Evolutionary conservation across 2,329 filamentous ascomycete species (phyloP).

Genomic region (Fusarium xyrophilum): DNA sequence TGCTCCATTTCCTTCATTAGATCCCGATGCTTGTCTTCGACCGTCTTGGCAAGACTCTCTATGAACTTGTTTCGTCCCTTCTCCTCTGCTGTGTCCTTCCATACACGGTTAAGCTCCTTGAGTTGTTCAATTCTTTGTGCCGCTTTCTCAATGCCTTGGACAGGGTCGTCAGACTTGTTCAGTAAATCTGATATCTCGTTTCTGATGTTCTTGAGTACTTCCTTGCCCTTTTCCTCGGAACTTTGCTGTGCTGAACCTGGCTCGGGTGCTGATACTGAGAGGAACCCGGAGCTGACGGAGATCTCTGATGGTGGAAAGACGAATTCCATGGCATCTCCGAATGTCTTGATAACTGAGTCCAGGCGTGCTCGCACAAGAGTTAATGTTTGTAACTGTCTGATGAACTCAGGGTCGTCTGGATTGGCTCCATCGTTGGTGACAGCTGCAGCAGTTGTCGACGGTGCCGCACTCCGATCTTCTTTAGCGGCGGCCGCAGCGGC

Average conservation of each 20-base stretch:
- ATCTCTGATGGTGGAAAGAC: constrained; percentile 87
- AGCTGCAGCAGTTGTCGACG: constrained; percentile 33
- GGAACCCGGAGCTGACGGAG: constrained; percentile 82
- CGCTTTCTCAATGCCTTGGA: constrained; percentile 76
- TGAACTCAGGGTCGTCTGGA: constrained; percentile 67
- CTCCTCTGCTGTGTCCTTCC: constrained; percentile 96
- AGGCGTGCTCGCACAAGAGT: constrained; percentile 83
- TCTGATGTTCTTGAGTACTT: constrained; percentile 73
- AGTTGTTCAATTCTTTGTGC: constrained; percentile 77
- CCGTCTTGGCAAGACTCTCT: constrained; percentile 78
- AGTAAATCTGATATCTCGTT: constrained; percentile 76
- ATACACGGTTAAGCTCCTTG: constrained; percentile 77
- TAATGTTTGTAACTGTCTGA: constrained; percentile 81
- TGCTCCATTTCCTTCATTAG: constrained; percentile 61
- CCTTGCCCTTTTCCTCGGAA: constrained; percentile 85
- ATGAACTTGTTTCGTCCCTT: constrained; percentile 83
- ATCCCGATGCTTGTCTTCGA: constrained; percentile 74
- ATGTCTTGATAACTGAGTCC: constrained; percentile 87
- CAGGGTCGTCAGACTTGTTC: constrained; percentile 60
- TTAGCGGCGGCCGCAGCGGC: constrained; percentile 19
- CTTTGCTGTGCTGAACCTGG: constrained; percentile 68
- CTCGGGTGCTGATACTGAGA: constrained; percentile 88
- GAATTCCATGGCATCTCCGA: constrained; percentile 96
- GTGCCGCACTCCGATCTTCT: constrained; percentile 29
- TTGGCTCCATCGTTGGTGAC: constrained; percentile 13